Percentiles rank a stretch among this genome's conserved stretches.
These are phyloP conservation scores for Inonotus hispidus DNA, from an alignment of 1,284 basidiomycete genomes.

Conservation along the genomic window DNA sequence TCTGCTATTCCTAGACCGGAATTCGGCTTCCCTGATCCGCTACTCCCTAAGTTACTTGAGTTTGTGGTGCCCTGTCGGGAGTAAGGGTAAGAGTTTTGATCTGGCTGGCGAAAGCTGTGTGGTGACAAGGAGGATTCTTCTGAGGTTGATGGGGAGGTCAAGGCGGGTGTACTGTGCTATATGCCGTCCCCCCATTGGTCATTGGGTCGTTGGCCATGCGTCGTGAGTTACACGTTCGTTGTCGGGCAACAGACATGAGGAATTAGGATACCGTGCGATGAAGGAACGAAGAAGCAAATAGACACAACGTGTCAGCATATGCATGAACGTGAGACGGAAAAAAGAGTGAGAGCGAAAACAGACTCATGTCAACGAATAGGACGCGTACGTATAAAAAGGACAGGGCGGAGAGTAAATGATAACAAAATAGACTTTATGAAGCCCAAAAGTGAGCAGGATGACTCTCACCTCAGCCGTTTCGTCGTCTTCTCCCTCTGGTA, in stretches of 20 bases:
- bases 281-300: background rate
- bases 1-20: background rate
- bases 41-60: background rate
- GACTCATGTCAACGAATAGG: slow-evolving; percentile 10
- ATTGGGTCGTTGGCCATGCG: background rate
- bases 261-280: background rate
- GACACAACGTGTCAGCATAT: background rate
- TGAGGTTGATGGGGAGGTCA: slow-evolving; percentile 14
- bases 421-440: background rate
- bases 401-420: background rate
- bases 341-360: background rate
- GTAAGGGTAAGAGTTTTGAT: background rate
- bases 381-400: background rate
- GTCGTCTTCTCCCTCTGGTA: slow-evolving; percentile 1
- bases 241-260: background rate
- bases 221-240: background rate
- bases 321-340: background rate
- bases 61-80: background rate
- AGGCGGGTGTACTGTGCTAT: slow-evolving; percentile 9
- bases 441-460: background rate
- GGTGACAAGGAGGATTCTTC: slow-evolving; percentile 17
- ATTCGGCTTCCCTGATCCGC: background rate
- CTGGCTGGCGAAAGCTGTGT: background rate
- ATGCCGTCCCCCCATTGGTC: background rate
- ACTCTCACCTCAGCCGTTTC: slow-evolving; percentile 10